These are phyloP conservation scores for Geotrichum candidum DNA, from an alignment of 1,139 yeast species.

Conservation along the genomic window DNA sequence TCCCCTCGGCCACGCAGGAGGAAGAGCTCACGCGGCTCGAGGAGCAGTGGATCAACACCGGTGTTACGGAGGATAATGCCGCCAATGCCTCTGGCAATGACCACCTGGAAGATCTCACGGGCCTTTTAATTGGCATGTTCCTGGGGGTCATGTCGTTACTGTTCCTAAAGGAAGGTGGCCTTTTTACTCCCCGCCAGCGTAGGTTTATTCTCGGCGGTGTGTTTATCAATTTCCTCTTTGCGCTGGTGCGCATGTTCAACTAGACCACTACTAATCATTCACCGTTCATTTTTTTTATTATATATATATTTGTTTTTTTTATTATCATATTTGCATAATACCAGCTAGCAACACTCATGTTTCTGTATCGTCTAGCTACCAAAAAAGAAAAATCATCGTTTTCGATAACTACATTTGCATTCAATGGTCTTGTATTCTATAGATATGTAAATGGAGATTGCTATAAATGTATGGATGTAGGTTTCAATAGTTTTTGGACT, in stretches of 20 bases:
- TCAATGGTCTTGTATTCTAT: too few relatives aligned
- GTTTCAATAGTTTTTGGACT: background rate
- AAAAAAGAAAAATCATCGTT: background rate
- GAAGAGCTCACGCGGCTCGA: constrained; percentile 48
- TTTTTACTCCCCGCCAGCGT: constrained; percentile 32
- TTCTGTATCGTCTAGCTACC: background rate
- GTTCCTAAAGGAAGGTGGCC: constrained; percentile 25
- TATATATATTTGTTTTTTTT: background rate
- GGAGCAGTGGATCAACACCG: constrained; percentile 86
- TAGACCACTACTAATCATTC: background rate
- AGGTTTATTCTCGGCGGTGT: constrained; percentile 33
- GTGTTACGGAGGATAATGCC: constrained; percentile 38
- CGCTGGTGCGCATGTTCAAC: constrained; percentile 28
- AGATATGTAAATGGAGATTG: too few relatives aligned
- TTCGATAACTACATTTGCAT: too few relatives aligned
- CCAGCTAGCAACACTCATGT: background rate
- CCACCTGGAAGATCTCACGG: constrained; percentile 33
- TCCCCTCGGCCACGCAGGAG: constrained; percentile 34
- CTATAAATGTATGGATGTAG: too few relatives aligned
- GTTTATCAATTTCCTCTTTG: constrained; percentile 33
- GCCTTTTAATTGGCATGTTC: constrained; percentile 36
- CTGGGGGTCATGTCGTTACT: constrained; percentile 34
- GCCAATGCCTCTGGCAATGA: constrained; percentile 29
- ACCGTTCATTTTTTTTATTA: background rate
- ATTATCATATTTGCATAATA: background rate